phyloP scores from a whole-genome alignment of 2,329 filamentous ascomycete genomes.

The Chaetomium sp. region DNA sequence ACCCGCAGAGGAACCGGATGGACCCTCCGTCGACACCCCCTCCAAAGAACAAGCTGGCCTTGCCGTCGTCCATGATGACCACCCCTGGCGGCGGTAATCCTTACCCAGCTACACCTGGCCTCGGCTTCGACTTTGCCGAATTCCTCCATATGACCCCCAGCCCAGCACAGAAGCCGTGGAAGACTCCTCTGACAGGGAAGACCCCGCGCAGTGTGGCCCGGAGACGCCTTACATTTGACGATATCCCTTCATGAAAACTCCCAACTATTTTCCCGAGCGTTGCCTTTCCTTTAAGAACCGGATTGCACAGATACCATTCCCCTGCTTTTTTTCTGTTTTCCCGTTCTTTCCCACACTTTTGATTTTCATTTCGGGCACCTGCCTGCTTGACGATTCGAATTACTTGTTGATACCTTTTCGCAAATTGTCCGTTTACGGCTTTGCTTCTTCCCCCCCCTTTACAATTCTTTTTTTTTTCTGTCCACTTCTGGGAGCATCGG shows the following conservation, averaged over 20 bases:
- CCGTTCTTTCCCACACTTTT: background rate
- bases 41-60: slow-evolving; percentile 59
- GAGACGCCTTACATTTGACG: slow-evolving; percentile 76
- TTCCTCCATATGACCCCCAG: slow-evolving; percentile 97
- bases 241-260: slow-evolving; percentile 26
- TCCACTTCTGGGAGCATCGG: slow-evolving; percentile 5
- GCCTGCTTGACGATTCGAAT: background rate
- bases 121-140: slow-evolving; percentile 86
- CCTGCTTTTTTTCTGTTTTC: background rate
- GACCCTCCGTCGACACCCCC: slow-evolving; percentile 72
- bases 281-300: background rate
- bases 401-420: background rate
- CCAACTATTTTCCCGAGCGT: background rate
- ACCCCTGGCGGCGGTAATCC: slow-evolving; percentile 65
- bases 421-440: background rate
- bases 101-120: slow-evolving; percentile 71
- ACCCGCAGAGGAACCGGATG: slow-evolving; percentile 48
- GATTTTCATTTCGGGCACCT: background rate
- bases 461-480: background rate
- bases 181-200: slow-evolving; percentile 58
- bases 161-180: slow-evolving; percentile 85
- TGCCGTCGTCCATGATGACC: slow-evolving; percentile 84
- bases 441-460: background rate
- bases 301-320: background rate
- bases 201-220: slow-evolving; percentile 62